Percentiles rank a stretch among this genome's conserved stretches.
phyloP scores from a whole-genome alignment of 768 basidiomycete genomes.

The Russula emetica region DNA sequence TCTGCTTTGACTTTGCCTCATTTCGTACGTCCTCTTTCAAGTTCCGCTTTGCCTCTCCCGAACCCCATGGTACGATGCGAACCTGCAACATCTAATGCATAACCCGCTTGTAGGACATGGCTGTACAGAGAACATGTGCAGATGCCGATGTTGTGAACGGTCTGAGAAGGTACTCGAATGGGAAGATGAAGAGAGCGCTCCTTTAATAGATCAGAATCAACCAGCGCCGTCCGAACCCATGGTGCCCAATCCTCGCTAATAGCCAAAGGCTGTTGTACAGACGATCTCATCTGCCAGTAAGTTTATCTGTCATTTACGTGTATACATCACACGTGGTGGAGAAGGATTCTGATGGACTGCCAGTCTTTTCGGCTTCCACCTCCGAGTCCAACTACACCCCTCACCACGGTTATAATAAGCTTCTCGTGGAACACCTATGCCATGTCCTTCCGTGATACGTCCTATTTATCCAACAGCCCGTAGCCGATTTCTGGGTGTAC shows the following conservation, averaged over 20 bases:
- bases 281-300: no score
- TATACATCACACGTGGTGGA: not conserved
- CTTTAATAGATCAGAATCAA: constrained; percentile 18
- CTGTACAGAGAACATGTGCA: constrained; percentile 15
- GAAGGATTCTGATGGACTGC: not conserved
- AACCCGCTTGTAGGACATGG: constrained; percentile 2
- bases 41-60: not conserved
- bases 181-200: constrained; percentile 12
- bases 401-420: not conserved
- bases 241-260: not conserved
- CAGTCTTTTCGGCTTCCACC: not conserved
- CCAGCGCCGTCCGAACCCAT: constrained; percentile 12
- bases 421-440: no score
- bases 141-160: constrained; percentile 1
- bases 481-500: not conserved
- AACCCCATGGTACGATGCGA: not conserved
- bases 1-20: constrained; percentile 23
- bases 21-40: constrained; percentile 10
- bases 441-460: not conserved
- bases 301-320: not conserved
- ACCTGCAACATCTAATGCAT: not conserved
- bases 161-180: not conserved
- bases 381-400: not conserved
- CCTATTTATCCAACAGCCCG: not conserved
- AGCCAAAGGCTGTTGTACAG: not conserved